Evolutionary conservation across 2,329 filamentous ascomycete genomes (phyloP), one percentile per base, ranked within the genome.

Genomic region (Trichoderma sp.): DNA sequence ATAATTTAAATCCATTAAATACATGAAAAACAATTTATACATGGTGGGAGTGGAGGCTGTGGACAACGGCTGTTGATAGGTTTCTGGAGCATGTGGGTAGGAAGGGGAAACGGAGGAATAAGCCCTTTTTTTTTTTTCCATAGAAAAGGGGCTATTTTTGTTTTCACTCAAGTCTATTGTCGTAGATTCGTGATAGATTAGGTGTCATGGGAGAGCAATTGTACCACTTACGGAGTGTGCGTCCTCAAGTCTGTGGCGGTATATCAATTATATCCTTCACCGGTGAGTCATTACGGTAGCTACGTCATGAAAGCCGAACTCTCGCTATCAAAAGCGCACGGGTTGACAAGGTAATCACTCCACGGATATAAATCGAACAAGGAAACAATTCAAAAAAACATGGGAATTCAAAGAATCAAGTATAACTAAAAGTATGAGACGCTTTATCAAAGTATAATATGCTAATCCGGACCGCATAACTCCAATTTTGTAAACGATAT

Each of bases 131-230:
- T 32, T n/a, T 46, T 16, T 51, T 51, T 32, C 10, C n/a, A 37
- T 43, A 46, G 32, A 30, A 70, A 71, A 71, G 71, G 73, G 72
- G 71, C 72, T 75, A 46, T 49, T 11, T 59, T 59, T 58, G 71
- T 69, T 74, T 74, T 72, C 73, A 76, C 51, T 74, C 73, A 46
- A 72, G 73, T 73, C 70, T 73, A 70, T 75, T 74, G 74, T 76
- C 73, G 71, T 74, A 75, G 73, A 73, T 75, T 74, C 72, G 75
- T 76, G 73, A 79, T 79, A 79, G 78, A 79, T 70, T 73, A 69
- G 73, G 60, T 59, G 56, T 46, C 56, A 52, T 30, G 11, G 30
- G 46, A 54, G 32, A 32, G 24, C 32, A 10, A 34, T 60, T 43
- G 56, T 43, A 39, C 46, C 21, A 39, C 18, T 26, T 46, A 4